Conservation (phyloP, 2,329 filamentous ascomycete genomes). For the Hymenoscyphus albidus region DNA sequence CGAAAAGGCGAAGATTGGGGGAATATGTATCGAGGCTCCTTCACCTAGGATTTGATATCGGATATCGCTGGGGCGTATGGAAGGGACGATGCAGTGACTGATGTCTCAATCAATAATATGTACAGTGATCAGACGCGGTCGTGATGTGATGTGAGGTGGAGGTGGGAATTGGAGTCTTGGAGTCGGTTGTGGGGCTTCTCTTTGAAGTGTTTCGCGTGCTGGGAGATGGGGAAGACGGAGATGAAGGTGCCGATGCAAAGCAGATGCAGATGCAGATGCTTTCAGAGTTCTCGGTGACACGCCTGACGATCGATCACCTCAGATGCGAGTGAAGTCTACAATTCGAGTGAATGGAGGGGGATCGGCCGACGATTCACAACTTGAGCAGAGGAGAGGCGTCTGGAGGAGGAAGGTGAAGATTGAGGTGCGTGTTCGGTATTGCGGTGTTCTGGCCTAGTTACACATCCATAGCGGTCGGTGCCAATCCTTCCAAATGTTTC, state of each 20-base stretch:
- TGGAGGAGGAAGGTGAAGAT: background rate
- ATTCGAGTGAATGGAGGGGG: background rate
- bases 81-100: background rate
- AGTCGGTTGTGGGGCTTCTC: background rate
- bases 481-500: background rate
- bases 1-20: background rate
- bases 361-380: background rate
- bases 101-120: background rate
- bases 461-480: background rate
- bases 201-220: background rate
- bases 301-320: background rate
- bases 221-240: background rate
- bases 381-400: background rate
- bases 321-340: background rate
- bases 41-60: background rate
- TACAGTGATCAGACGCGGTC: background rate
- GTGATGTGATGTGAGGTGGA: background rate
- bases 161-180: background rate
- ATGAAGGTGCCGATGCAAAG: background rate
- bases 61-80: background rate
- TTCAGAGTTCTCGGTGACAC: background rate
- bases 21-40: background rate
- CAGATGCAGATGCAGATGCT: background rate
- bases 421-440: background rate
- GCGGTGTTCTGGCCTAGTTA: background rate